Conservation (phyloP, 2,329 filamentous ascomycete species). For the Claviceps sp. region DNA sequence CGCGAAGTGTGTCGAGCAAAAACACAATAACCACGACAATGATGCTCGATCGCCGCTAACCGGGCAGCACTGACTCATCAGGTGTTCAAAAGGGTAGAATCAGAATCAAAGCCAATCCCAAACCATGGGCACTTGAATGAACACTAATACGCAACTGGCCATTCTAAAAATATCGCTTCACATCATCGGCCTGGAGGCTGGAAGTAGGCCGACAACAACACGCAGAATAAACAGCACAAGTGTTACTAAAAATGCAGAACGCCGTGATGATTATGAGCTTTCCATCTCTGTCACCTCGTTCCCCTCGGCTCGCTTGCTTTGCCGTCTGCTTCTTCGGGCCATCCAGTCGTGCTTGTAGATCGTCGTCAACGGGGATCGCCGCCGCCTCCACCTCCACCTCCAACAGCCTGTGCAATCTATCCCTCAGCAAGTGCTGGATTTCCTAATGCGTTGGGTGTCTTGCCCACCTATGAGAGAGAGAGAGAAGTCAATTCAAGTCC, state of each 20-base stretch:
- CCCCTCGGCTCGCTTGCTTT: constrained; percentile 12
- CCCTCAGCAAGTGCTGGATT: constrained; percentile 58
- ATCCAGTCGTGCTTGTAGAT: constrained; percentile 85
- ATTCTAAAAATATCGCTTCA: background rate
- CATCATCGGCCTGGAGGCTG: background rate
- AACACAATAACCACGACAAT: too few relatives aligned
- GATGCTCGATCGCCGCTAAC: too few relatives aligned
- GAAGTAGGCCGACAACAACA: background rate
- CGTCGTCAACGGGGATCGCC: constrained; percentile 64
- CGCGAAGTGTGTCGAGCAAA: too few relatives aligned
- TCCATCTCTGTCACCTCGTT: background rate
- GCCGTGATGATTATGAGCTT: background rate
- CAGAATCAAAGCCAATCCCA: too few relatives aligned
- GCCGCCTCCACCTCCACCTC: constrained; percentile 29
- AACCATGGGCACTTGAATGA: background rate
- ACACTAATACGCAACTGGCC: background rate
- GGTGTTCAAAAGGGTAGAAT: too few relatives aligned
- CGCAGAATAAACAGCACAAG: background rate
- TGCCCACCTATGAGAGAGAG: constrained; percentile 56
- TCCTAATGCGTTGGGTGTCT: constrained; percentile 77
- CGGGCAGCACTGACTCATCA: too few relatives aligned
- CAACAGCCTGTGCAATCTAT: constrained; percentile 76
- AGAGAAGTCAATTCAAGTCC: constrained; percentile 3
- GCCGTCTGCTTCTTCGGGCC: constrained; percentile 52
- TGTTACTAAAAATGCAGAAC: background rate